Evolutionary conservation across 257 asterid genomes (phyloP), one percentile per base, ranked within the genome.

Genomic region (Scutellaria galericulata): DNA sequence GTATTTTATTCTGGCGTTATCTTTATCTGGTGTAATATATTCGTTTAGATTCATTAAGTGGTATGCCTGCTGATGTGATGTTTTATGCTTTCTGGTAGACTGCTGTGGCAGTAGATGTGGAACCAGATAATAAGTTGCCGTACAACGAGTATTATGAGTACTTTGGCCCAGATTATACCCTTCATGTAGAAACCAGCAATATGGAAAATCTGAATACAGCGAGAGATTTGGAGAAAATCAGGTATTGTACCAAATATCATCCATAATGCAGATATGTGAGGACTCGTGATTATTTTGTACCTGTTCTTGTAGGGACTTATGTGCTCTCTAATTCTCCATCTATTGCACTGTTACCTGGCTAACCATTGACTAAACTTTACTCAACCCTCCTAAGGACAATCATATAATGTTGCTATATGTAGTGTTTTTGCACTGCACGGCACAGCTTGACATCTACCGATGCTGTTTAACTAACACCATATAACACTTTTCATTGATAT

Each of bases 91-190:
- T 80, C 52, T 85, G 73, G 77, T 88, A 92, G 97, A 92, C 96
- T 58, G 96, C 97, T 11, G 97, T 92, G 56, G 97, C 97, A 50
- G 93, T 92, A 55, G 96, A 86, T 55, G 88, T 89, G 31, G 97
- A 92, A 68, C 97, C 93, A 12, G 96, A 86, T 63, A 89, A 92
- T 63, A 88, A 80, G 56, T 83, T 92, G 83, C 97, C 97, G 3
- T 85, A 84, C 79, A 89, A 89, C 67, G 96, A 89, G 11, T 92
- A 92, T 71, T 92, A 82, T 41, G 97, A 92, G 84, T 92, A 89
- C 84, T 91, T 87, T 84, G 96, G 94, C 45, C 97, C 97, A 6
- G 89, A 86, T 77, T 89, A 87, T 70, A 85, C 86, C 59, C 97
- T 90, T 54, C 93, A 86, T 35, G 89, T 90, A 79, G 89, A 84